Conservation (phyloP, 2,329 filamentous ascomycete genomes). For the Hypoxylon sp. region DNA sequence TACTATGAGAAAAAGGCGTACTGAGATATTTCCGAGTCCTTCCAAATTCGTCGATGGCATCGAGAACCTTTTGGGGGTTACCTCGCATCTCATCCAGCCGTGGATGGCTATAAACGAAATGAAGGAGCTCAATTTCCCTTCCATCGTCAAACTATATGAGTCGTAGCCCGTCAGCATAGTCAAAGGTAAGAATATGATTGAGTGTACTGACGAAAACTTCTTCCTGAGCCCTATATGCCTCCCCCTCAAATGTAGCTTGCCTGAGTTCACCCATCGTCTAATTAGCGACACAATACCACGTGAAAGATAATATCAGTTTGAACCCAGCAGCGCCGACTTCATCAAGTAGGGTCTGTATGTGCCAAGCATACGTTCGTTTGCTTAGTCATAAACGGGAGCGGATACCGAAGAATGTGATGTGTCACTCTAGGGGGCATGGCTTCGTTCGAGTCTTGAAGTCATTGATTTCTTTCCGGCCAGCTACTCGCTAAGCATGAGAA, state of each 20-base stretch:
- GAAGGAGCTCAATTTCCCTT: constrained; percentile 77
- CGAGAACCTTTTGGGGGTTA: constrained; percentile 72
- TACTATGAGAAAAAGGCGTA: neutral
- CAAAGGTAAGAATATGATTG: neutral
- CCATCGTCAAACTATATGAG: constrained; percentile 71
- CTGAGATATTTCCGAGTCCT: constrained; percentile 75
- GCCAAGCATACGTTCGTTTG: neutral
- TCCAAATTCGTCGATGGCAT: constrained; percentile 77
- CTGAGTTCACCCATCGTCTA: constrained; percentile 24
- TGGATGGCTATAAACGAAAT: constrained; percentile 73
- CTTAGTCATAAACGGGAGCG: too few species aligned
- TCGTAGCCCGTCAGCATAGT: neutral
- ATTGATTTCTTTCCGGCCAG: constrained; percentile 29
- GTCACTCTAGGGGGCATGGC: constrained; percentile 17
- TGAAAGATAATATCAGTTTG: neutral
- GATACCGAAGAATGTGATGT: constrained; percentile 30
- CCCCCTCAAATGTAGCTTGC: constrained; percentile 50
- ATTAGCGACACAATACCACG: neutral
- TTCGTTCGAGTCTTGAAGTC: constrained; percentile 38
- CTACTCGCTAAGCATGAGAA: neutral
- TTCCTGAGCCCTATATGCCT: constrained; percentile 57
- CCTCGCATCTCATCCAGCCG: constrained; percentile 72
- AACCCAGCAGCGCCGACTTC: neutral
- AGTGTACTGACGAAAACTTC: constrained; percentile 52
- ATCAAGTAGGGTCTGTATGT: neutral